phyloP scores from a whole-genome alignment of 805 yeast species.

The Cyberlindnera sargentensis region DNA sequence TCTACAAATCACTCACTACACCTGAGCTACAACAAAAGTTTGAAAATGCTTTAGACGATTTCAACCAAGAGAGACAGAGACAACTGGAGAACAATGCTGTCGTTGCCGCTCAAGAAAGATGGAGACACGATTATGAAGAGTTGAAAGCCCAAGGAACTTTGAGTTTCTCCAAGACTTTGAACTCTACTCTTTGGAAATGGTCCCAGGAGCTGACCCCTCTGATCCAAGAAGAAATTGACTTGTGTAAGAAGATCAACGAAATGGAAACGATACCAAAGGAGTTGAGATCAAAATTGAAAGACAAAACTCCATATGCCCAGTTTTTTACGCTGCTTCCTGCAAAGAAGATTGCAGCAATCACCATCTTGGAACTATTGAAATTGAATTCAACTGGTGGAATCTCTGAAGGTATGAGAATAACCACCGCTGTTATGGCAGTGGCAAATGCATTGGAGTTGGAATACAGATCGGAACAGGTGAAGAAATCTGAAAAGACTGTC shows the following conservation, averaged over 20 bases:
- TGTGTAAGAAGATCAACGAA: constrained; percentile 40
- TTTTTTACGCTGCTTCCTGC: constrained; percentile 66
- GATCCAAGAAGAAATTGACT: constrained; percentile 56
- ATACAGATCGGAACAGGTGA: constrained; percentile 61
- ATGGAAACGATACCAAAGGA: constrained; percentile 11
- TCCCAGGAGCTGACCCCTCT: constrained; percentile 64
- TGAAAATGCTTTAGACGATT: constrained; percentile 57
- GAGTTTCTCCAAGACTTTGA: constrained; percentile 51
- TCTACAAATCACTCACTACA: constrained; percentile 44
- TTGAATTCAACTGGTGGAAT: constrained; percentile 69
- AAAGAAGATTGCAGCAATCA: constrained; percentile 74
- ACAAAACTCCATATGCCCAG: constrained; percentile 64
- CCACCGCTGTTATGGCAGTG: constrained; percentile 72
- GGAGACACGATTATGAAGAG: constrained; percentile 79
- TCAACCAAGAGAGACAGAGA: constrained; percentile 72
- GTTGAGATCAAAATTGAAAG: constrained; percentile 26
- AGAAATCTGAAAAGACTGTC: constrained; percentile 49
- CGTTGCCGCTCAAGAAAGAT: constrained; percentile 80
- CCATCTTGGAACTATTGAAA: constrained; percentile 76
- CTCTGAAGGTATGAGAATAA: constrained; percentile 75
- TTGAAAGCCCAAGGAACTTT: constrained; percentile 50
- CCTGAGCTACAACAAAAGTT: constrained; percentile 47
- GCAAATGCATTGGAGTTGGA: constrained; percentile 85
- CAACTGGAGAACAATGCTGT: constrained; percentile 71
- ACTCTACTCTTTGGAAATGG: constrained; percentile 81